Base-by-base conservation (phyloP, 768 basidiomycete species). In the Termitomyces sp. region DNA sequence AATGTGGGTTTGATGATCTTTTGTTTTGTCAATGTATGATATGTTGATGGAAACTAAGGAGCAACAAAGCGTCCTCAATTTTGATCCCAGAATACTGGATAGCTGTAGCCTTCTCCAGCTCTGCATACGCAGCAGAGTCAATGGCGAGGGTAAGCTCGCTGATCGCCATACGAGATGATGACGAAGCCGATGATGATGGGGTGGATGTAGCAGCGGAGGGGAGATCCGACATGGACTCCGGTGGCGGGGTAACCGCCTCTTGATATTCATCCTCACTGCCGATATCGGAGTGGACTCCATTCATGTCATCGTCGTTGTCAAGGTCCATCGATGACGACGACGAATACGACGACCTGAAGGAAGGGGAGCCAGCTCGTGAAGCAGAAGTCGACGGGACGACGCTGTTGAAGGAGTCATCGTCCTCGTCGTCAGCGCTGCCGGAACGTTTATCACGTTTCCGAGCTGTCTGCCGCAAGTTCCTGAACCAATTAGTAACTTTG, bases 401-500 rank as follows among this genome's bases (percentile, higher is more conserved):
- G 54, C 67, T 62, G 53, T 75, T 71, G 53, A 74, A 74, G 56
- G 73, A 74, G 58, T 79, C 79, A 45, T 79, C 75, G 56, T 76
- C 77, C 23, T 73, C 73, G 48, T 76, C 75, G 56, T 73, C 78
- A 20, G 73, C 70, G 61, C 77, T 73, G 50, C 73, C 71, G 22
- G 70, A 66, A 58, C 73, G 81, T 70, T 77, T 83, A 53, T 81
- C 78, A 22, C 89, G 83, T 69, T 85, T 90, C 40, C 89, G 73
- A n/a, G 89, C 79, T 16, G 87, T 88, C 71, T 92, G 89, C 35
- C 89, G 81, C 54, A 91, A 76, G 65, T 92, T 92, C 33, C 89
- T 78, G 76, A 91, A 91, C 89, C 89, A 92, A 67, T 92, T 92
- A 16, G 89, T 90, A 50, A 92, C 89, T 70, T 89, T 90, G 59